Evolutionary conservation across 2,329 filamentous ascomycete species (phyloP), one percentile per base, ranked within the genome.

Genomic region (Chaetomium olivaceum): DNA sequence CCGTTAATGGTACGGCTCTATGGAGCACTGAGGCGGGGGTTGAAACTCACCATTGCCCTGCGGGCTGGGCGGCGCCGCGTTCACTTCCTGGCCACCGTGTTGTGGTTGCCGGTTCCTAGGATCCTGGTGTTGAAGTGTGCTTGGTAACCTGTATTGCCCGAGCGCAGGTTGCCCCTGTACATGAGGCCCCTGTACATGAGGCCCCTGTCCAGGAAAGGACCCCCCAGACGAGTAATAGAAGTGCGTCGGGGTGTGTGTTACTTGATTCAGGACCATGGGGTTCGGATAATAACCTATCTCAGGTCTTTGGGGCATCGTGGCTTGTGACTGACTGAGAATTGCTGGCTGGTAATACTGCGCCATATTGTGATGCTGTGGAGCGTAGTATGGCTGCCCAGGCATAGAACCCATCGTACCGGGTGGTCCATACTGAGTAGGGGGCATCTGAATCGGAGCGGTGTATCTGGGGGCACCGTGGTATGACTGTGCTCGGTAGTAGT

Each of bases 191-290:
- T 77, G 79, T 1, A 78, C 70, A 33, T 68, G 68, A 27, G 71
- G 75, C 5, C 71, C 72, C 57, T 77, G 79, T 1, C 70, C 67
- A 3, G 74, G 62, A 66, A 78, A 84, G 16, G 79, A 77, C 29
- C 72, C 73, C 12, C 77, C 69, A 27, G 77, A 74, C 3, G 76
- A 70, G 63, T 84, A 85, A 69, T 83, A 85, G 68, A 80, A 84
- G 1, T 73, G 74, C 19, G 77, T 66, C 1, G 74, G 68, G 5
- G 74, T 67, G 46, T 76, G 73, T 25, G 65, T 58, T 56, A 74
- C 72, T 63, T 81, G 80, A 50, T 76, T 77, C 76, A 82, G 78
- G 64, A 81, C 75, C 66, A 82, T 71, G 25, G 80, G 77, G 59
- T 75, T 78, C 19, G 79, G 73, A 62, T 83, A 84, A 69, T 80